phyloP scores from a whole-genome alignment of 2,329 filamentous ascomycete species.

The Cordyceps tenuipes region DNA sequence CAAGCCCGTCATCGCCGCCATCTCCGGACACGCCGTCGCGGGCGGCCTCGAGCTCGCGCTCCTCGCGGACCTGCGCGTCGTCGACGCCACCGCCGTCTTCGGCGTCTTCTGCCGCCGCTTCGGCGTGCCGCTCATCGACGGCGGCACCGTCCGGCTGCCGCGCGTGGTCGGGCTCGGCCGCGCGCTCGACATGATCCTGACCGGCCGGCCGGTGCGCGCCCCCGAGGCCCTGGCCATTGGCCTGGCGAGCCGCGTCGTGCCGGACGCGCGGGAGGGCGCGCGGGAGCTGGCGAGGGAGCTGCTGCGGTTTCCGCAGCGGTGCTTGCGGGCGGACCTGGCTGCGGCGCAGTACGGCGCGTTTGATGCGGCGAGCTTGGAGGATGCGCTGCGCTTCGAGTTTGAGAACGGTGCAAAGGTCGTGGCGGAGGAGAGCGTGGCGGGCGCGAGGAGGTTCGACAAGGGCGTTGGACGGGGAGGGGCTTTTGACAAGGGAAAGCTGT shows the following conservation, averaged over 20 bases:
- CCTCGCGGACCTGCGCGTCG: constrained; percentile 44
- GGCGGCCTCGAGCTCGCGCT: constrained; percentile 45
- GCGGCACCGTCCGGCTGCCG: constrained; percentile 43
- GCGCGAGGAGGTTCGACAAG: constrained; percentile 15
- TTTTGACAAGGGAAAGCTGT: constrained; percentile 8
- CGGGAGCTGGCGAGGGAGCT: constrained; percentile 37
- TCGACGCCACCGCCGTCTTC: constrained; percentile 44
- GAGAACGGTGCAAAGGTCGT: constrained; percentile 34
- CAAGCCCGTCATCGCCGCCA: constrained; percentile 44
- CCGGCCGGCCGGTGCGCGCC: constrained; percentile 39
- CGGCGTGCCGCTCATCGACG: constrained; percentile 25
- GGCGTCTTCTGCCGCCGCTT: constrained; percentile 47
- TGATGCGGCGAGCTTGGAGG: constrained; percentile 37
- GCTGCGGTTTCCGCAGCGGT: constrained; percentile 40
- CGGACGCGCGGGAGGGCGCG: constrained; percentile 40
- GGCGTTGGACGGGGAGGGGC: constrained; percentile 7
- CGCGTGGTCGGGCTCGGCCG: constrained; percentile 42
- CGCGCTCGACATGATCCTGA: constrained; percentile 49
- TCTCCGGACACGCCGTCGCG: constrained; percentile 45
- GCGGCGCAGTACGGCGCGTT: constrained; percentile 43
- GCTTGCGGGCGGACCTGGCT: constrained; percentile 41
- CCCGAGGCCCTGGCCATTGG: constrained; percentile 43
- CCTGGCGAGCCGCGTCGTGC: constrained; percentile 43
- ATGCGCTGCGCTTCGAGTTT: constrained; percentile 42
- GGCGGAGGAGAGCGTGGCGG: constrained; percentile 30